Base-by-base conservation (phyloP, 306 rosid species). In the Cucurbita ficifolia region DNA sequence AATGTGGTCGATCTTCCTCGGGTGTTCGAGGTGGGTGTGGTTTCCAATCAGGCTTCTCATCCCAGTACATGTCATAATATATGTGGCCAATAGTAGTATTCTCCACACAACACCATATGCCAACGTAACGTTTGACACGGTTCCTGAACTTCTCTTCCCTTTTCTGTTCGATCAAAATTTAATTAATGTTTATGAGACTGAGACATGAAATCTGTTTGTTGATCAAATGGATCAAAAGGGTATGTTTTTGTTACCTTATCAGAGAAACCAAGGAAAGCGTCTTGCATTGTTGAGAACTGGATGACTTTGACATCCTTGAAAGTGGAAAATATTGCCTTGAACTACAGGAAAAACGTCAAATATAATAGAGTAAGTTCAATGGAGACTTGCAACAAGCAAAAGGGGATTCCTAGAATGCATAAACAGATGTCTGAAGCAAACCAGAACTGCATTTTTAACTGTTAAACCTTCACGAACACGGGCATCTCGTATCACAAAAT, bases 11-110 rank as follows among this genome's bases (percentile, higher is more conserved):
- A 79, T 95, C 99, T 53, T 91, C 97, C 48, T 78, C 91, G 0
- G 90, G 72, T 17, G 83, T 82, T 79, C 86, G 97, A 76, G 99
- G 99, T 11, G 97, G 97, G 64, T 79, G 64, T 10, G 99, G 88
- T 76, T 84, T 88, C 99, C 99, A 95, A 54, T 80, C 90, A 12
- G 96, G 99, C 76, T 89, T 95, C 86, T 95, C 97, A 70, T 95
- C 99, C 97, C 96, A 95, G 79, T 89, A 95, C 87, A 95, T 95
- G 79, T 95, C 96, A 60, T 95, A 95, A 74, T 80, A 95, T 77
- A 95, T 87, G 87, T 95, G 99, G 49, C 96, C 99, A 7, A 96
- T 94, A 24, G 80, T 80, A 75, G 86, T 91, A 76, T 84, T 79
- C 21, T 70, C 45, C 80, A 89, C 99, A 49, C 99, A 95, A 79